Base-by-base conservation (phyloP, 2,329 filamentous ascomycete species). In the Colletotrichum abscissum region DNA sequence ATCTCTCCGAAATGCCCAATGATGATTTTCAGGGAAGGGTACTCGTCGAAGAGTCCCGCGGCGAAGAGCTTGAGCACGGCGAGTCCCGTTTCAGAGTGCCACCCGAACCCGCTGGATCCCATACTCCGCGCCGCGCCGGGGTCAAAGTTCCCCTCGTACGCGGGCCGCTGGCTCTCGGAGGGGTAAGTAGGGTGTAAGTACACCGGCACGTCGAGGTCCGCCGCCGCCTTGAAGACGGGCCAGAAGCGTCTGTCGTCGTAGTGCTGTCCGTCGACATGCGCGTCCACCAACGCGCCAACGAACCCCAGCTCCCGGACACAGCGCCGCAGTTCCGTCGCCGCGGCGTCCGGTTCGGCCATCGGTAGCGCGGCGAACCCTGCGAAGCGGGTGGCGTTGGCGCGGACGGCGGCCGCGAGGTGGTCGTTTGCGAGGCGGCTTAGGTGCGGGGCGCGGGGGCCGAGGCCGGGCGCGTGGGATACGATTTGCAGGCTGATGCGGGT, bases 241-340 rank as follows among this genome's bases (percentile, higher is more conserved):
- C 88, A 93, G 82, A 92, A 93, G 78, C 92, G 82, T 84, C 90
- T 87, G 28, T 87, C 86, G 67, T 91, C 89, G 52, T 90, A 90
- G 69, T 91, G 88, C 0, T 82, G 74, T 3, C 89, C 90, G 16
- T 88, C 85, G 24, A 87, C 86, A 77, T 93, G 91, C 1, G 86
- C 88, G 77, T 92, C 89, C 52, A 93, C 85, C 5, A 93, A 80
- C 2, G 86, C 89, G 2, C 91, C 91, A 69, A 89, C 87, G 82
- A 92, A 92, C 9, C 90, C 89, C 57, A 88, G 82, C 73, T 90
- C 79, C 2, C 82, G 87, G 3, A 92, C 87, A 63, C 88, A 90
- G 56, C 89, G 83, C 57, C 80, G 79, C 2, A 91, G 82, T 74
- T 91, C 89, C 2, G 79, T 80, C 1, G 85, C 84, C 5, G 88